Percentiles rank a stretch among this genome's conserved stretches.
Conservation (phyloP, 768 basidiomycete genomes). For the Suillus ampliporus region DNA sequence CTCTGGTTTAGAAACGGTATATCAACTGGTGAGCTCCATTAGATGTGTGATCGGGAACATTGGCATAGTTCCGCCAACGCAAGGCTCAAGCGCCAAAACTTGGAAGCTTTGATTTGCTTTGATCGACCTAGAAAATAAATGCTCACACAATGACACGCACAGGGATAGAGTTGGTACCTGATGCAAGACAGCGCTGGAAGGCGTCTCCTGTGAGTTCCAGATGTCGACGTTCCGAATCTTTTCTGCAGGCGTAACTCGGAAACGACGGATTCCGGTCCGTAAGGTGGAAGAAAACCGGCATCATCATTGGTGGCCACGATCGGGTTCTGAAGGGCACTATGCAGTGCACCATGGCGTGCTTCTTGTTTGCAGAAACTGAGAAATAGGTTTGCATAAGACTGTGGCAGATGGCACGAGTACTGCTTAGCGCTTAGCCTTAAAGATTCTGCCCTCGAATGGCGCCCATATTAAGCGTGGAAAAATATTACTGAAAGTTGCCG, state of each 20-base stretch:
- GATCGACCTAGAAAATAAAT: background rate
- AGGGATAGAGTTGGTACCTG: slow-evolving; percentile 38
- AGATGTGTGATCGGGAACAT: slow-evolving; percentile 44
- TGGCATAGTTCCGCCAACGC: slow-evolving; percentile 24
- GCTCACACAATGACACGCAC: slow-evolving; percentile 30
- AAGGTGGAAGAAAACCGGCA: slow-evolving; percentile 29
- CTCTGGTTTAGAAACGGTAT: slow-evolving; percentile 31
- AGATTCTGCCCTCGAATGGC: too few species aligned
- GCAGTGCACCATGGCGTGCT: slow-evolving; percentile 16
- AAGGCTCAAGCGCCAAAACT: background rate
- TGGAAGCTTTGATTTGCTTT: background rate
- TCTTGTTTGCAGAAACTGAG: slow-evolving; percentile 15
- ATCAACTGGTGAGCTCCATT: slow-evolving; percentile 36
- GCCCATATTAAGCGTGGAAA: too few species aligned
- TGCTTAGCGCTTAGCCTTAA: too few species aligned
- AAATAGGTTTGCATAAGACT: too few species aligned
- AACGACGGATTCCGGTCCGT: slow-evolving; percentile 36
- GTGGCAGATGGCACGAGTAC: too few species aligned
- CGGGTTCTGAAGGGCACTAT: slow-evolving; percentile 26
- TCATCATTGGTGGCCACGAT: slow-evolving; percentile 31
- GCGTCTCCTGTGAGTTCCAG: slow-evolving; percentile 56
- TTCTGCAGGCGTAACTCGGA: slow-evolving; percentile 29
- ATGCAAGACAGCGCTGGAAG: slow-evolving; percentile 47
- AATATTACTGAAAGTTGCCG: too few species aligned
- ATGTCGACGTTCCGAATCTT: slow-evolving; percentile 42